Evolutionary conservation across 805 yeast species (phyloP), one percentile per base, ranked within the genome.

Genomic region (Yarrowia divulgata): DNA sequence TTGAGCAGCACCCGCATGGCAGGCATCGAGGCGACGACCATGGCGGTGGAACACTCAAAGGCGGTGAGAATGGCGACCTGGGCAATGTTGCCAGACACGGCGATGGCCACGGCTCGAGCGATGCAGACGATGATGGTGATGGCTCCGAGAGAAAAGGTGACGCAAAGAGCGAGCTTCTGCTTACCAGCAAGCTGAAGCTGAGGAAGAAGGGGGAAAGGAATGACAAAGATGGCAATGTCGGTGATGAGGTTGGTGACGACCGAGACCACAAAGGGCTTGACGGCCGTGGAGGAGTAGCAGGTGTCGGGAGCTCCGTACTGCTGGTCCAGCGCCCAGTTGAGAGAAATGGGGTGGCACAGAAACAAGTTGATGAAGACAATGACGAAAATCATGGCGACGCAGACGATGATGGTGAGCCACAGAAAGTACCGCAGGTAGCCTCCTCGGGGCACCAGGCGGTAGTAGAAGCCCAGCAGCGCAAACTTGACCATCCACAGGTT

Each of bases 221-320:
- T 58, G 37, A 69, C 50, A 67, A 74, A 73, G 35, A 74, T 73
- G 46, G 70, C 52, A 23, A 73, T 52, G 49, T 74, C 76, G 35
- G 72, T 72, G 18, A 73, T 37, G 50, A 74, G 50, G 71, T 74
- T 74, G 68, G 70, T 63, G 35, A 71, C 57, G 8, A 73, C 75
- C 8, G 75, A 70, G 12, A 73, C 64, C 6, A 68, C 64, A 57
- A 74, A 74, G 5, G 76, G 76, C 18, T 69, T 57, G 9, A 68
- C 57, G 13, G 75, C 70, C n/a, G 76, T 73, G 12, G 76, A 73
- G 10, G 76, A 71, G 66, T 74, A 74, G 66, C 76, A 74, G 16
- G 50, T 49, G 18, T 13, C 62, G 1, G 66, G 46, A 10, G 42
- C 60, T 4, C 54, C 55, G 14, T 32, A 18, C 32, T 40, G 19